phyloP scores from a whole-genome alignment of 2,329 filamentous ascomycete genomes.

The Myotisia sp. region DNA sequence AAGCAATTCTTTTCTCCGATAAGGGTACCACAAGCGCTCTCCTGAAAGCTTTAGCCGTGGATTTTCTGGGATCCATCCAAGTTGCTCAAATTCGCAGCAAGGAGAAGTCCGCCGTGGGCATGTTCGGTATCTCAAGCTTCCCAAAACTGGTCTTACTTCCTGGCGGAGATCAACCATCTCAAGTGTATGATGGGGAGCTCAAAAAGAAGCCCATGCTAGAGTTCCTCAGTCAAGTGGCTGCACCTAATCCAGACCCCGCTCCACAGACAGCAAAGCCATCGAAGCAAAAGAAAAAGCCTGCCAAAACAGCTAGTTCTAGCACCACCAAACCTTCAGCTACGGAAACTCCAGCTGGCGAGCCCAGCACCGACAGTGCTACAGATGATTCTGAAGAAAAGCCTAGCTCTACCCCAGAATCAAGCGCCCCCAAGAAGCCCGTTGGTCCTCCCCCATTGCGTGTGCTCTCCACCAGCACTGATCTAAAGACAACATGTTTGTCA shows the following conservation, averaged over 20 bases:
- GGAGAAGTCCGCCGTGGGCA: constrained; percentile 55
- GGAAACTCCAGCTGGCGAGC: constrained; percentile 6
- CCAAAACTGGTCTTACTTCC: constrained; percentile 71
- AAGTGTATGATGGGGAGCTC: constrained; percentile 67
- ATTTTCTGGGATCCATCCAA: constrained; percentile 66
- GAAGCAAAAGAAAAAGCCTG: constrained; percentile 19
- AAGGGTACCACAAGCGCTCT: constrained; percentile 79
- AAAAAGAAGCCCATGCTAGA: constrained; percentile 69
- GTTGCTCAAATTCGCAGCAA: constrained; percentile 76
- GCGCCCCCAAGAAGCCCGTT: constrained; percentile 35
- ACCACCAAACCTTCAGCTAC: constrained; percentile 37
- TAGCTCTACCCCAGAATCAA: constrained; percentile 19
- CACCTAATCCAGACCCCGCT: constrained; percentile 65
- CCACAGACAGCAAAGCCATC: constrained; percentile 24
- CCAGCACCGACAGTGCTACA: constrained; percentile 4
- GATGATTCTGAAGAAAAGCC: constrained; percentile 3
- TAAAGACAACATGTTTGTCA: constrained; percentile 59
- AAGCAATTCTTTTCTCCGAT: constrained; percentile 83
- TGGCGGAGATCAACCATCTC: constrained; percentile 50
- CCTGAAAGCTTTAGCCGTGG: constrained; percentile 72
- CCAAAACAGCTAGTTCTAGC: constrained; percentile 34
- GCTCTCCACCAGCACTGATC: constrained; percentile 48
- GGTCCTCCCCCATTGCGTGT: constrained; percentile 51
- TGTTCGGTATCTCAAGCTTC: constrained; percentile 63
- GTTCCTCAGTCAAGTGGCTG: constrained; percentile 66